Conservation (phyloP, 1,284 basidiomycete genomes). For the Spongiforma sp. region DNA sequence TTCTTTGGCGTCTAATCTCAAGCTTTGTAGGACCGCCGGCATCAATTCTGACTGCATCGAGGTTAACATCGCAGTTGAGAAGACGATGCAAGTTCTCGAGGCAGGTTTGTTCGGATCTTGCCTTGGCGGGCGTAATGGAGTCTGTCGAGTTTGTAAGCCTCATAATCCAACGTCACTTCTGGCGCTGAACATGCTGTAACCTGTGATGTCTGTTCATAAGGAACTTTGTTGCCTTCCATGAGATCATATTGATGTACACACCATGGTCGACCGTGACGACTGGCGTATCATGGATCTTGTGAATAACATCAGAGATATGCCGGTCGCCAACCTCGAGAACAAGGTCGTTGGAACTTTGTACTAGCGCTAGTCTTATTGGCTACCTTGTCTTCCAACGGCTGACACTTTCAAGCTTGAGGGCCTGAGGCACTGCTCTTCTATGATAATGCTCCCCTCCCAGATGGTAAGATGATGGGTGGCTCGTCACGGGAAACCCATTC, state of each 20-base stretch:
- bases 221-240: slow-evolving; percentile 74
- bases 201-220: slow-evolving; percentile 77
- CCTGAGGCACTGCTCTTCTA: slow-evolving; percentile 95
- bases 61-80: slow-evolving; percentile 86
- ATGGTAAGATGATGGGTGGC: too few relatives aligned
- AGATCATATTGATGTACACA: slow-evolving; percentile 30
- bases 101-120: too few relatives aligned
- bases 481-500: too few relatives aligned
- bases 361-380: slow-evolving; percentile 88
- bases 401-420: slow-evolving; percentile 85
- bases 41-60: slow-evolving; percentile 96
- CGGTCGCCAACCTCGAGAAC: slow-evolving; percentile 89
- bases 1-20: too few relatives aligned
- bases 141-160: slow-evolving; percentile 72
- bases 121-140: too few relatives aligned
- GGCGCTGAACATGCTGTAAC: slow-evolving; percentile 92
- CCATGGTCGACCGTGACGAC: slow-evolving; percentile 85
- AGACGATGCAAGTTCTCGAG: slow-evolving; percentile 71
- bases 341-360: slow-evolving; percentile 93
- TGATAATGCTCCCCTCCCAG: slow-evolving; percentile 87
- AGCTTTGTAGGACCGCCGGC: slow-evolving; percentile 92
- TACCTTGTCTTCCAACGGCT: slow-evolving; percentile 92
- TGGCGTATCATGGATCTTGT: slow-evolving; percentile 88
- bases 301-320: too few relatives aligned
- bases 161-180: slow-evolving; percentile 89